Percentiles rank a stretch among this genome's conserved stretches.
These are phyloP conservation scores for Colletotrichum somersetense DNA, from an alignment of 2,329 filamentous ascomycete genomes.

Conservation along the genomic window DNA sequence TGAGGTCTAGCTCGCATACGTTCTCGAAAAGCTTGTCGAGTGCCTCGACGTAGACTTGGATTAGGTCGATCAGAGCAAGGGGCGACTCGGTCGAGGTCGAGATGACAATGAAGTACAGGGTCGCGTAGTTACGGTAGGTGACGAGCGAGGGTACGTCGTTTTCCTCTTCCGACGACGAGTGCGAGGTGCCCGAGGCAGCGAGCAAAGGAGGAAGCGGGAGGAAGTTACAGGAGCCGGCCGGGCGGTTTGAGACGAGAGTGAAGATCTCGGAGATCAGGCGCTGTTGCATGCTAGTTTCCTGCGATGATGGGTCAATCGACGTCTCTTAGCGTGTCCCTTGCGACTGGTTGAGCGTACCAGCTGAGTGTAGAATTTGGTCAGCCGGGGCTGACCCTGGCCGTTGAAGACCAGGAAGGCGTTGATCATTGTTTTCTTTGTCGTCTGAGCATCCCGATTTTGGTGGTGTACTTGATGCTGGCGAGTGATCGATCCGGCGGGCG, in stretches of 20 bases:
- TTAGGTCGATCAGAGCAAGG: constrained; percentile 93
- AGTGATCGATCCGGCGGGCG: neutral
- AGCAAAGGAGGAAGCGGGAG: constrained; percentile 81
- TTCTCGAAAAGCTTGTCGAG: constrained; percentile 97
- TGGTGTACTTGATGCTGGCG: neutral
- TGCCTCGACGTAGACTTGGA: constrained; percentile 97
- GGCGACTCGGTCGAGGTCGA: constrained; percentile 96
- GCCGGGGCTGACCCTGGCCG: constrained; percentile 93
- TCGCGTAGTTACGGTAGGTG: constrained; percentile 98
- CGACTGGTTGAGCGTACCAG: constrained; percentile 68
- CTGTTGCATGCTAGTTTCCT: constrained; percentile 98
- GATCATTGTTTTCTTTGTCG: constrained; percentile 76
- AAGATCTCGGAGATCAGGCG: constrained; percentile 98
- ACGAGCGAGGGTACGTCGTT: constrained; percentile 95
- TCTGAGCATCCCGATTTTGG: constrained; percentile 43
- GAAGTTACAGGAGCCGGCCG: constrained; percentile 96
- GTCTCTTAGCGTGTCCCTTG: neutral
- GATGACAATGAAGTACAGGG: constrained; percentile 98
- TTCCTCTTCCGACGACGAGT: constrained; percentile 74
- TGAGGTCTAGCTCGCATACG: constrained; percentile 97
- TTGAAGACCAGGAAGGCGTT: constrained; percentile 99
- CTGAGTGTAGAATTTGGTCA: constrained; percentile 99
- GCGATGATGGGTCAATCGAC: constrained; percentile 25
- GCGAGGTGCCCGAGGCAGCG: constrained; percentile 72
- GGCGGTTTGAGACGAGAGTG: constrained; percentile 90